phyloP scores from a whole-genome alignment of 2,329 filamentous ascomycete genomes.

The Fusarium guadeloupense region DNA sequence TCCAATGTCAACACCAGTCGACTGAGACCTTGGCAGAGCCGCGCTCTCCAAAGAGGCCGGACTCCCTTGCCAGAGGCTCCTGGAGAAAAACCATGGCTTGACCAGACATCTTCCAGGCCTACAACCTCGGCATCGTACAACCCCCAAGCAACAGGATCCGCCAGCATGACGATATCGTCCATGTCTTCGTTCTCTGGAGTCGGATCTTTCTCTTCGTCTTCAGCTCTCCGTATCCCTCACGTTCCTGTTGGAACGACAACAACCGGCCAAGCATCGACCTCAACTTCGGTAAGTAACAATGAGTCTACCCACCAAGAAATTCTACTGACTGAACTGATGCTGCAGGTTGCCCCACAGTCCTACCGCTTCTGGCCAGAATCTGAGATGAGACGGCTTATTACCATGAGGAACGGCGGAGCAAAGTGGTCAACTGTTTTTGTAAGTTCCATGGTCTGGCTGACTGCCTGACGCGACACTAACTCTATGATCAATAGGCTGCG shows the following conservation, averaged over 20 bases:
- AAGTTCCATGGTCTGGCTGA: fast-evolving
- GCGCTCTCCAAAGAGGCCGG: neutral
- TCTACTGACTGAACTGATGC: neutral
- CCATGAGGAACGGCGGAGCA: neutral
- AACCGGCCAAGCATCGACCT: neutral
- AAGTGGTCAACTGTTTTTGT: neutral
- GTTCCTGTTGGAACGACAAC: neutral
- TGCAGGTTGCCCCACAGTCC: neutral
- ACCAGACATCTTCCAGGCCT: too few species aligned
- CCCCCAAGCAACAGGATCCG: neutral
- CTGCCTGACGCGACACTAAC: neutral
- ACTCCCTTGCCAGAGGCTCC: constrained; percentile 5
- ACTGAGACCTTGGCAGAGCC: constrained; percentile 6
- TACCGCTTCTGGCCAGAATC: constrained; percentile 11
- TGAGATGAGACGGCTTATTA: constrained; percentile 9
- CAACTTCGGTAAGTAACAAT: neutral
- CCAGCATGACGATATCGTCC: neutral
- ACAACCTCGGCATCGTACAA: too few species aligned
- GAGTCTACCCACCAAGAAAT: neutral
- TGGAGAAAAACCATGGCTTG: constrained; percentile 2
- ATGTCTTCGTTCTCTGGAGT: neutral
- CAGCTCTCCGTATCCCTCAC: neutral
- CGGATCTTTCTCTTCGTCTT: neutral
- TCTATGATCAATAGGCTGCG: neutral
- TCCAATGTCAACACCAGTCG: neutral